Conservation (phyloP, 148 eudicot genomes). For the Camellia granthamiana region DNA sequence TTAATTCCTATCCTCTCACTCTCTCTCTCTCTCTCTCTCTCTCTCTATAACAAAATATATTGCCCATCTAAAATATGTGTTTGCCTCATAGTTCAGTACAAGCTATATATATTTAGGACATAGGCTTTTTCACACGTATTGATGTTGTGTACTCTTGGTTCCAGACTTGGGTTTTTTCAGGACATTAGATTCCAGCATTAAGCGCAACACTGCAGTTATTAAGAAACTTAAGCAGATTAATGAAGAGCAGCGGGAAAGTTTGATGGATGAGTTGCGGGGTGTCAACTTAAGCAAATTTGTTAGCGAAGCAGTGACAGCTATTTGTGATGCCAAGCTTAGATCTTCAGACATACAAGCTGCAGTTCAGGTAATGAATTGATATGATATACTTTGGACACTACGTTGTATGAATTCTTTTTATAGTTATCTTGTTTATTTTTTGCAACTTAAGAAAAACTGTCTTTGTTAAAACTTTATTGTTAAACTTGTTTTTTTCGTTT, state of each 20-base stretch:
- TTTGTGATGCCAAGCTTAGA: constrained; percentile 93
- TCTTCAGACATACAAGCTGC: constrained; percentile 92
- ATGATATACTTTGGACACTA: too few relatives aligned
- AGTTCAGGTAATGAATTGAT: constrained; percentile 63
- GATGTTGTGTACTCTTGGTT: constrained; percentile 18
- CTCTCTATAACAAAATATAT: background rate
- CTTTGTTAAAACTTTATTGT: too few relatives aligned
- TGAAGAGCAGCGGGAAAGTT: constrained; percentile 92
- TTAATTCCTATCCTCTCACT: background rate
- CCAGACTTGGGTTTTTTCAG: constrained; percentile 76
- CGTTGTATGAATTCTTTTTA: too few relatives aligned
- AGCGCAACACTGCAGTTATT: constrained; percentile 96
- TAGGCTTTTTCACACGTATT: background rate
- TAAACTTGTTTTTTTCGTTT: too few relatives aligned
- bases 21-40: background rate
- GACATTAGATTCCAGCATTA: constrained; percentile 92
- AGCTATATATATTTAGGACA: background rate
- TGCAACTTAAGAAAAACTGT: too few relatives aligned
- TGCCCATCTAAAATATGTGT: background rate
- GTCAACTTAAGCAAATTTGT: constrained; percentile 97
- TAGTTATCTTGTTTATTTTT: background rate
- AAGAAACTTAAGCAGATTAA: constrained; percentile 94
- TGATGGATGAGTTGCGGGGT: constrained; percentile 87
- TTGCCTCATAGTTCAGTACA: background rate
- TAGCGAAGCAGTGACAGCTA: constrained; percentile 93